Conservation (phyloP, 208 protist species). For the Crithidia mellificae region DNA sequence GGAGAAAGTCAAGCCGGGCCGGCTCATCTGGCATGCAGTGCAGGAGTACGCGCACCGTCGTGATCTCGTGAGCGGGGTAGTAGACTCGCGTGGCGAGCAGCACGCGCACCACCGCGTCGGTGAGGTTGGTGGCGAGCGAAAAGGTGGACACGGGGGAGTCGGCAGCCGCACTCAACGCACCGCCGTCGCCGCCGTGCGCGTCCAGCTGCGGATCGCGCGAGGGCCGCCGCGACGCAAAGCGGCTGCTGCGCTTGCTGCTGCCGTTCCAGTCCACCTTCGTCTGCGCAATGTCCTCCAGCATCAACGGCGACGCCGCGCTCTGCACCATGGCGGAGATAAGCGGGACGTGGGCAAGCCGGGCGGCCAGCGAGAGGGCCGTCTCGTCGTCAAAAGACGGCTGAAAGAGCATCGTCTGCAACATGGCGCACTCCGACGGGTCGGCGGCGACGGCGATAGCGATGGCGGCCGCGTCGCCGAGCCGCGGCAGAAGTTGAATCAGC, state of each 20-base stretch:
- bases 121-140: slow-evolving; percentile 32
- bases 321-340: slow-evolving; percentile 42
- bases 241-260: slow-evolving; percentile 10
- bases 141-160: not conserved
- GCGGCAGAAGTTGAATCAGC: slow-evolving; percentile 18
- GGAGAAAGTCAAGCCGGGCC: slow-evolving; percentile 50
- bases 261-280: slow-evolving; percentile 5
- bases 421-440: not conserved
- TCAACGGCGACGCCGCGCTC: slow-evolving; percentile 5
- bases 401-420: slow-evolving; percentile 30
- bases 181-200: too few relatives aligned
- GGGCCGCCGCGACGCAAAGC: not conserved
- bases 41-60: slow-evolving; percentile 52
- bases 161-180: not conserved
- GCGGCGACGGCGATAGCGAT: not conserved
- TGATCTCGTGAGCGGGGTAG: slow-evolving; percentile 62
- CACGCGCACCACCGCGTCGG: slow-evolving; percentile 34
- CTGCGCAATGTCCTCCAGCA: not conserved
- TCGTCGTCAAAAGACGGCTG: slow-evolving; percentile 44
- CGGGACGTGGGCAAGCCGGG: slow-evolving; percentile 50
- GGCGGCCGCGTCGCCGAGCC: not conserved
- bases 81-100: slow-evolving; percentile 68
- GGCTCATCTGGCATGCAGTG: slow-evolving; percentile 40
- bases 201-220: not conserved
- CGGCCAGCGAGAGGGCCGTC: slow-evolving; percentile 66